Evolutionary conservation across 2,329 filamentous ascomycete genomes (phyloP), one percentile per base, ranked within the genome.

Genomic region (Pseudophaeomoniella oleicola): DNA sequence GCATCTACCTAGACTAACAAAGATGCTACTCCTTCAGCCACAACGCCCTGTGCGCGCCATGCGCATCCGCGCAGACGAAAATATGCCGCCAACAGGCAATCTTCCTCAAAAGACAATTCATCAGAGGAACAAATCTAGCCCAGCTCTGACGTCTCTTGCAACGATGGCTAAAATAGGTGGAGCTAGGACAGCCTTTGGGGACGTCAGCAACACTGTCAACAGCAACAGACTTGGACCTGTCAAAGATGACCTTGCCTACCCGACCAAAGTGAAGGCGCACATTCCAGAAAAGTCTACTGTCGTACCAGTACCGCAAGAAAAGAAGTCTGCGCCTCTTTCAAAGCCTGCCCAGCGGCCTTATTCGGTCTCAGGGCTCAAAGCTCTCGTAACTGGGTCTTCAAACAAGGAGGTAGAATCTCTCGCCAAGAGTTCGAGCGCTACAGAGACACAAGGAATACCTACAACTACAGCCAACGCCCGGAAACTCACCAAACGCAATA

Each of bases 101-200:
- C 9, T 6, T 9, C 22, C 22, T 27, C 22, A 27, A 27, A 75
- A 75, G 54, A 63, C 71, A 37, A 63, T 86, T 42, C 83, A 92
- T 49, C 78, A 85, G 49, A 79, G 81, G 44, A 79, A 85, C 62
- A 93, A 93, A 60, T 92, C 86, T 5, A 77, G 69, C 19, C 75
- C 57, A 57, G 79, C 59, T 59, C 71, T 69, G 46, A 82, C 61
- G 49, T 64, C 52, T 46, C 50, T 72, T 41, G 54, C 68, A 42
- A 63, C 68, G 42, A 67, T 64, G 35, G 67, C 63, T 39, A 83
- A 78, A 57, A 68, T 69, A 37, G 67, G 72, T 39, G 67, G 77
- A 38, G 90, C 87, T 63, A 77, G 86, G 46, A 76, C 78, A 43
- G 83, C 76, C 10, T 86, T 92, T 57, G 81, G 74, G 35, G 86